Percentiles rank a stretch among this genome's conserved stretches.
phyloP scores from a whole-genome alignment of 768 basidiomycete genomes.

The Postia placenta region DNA sequence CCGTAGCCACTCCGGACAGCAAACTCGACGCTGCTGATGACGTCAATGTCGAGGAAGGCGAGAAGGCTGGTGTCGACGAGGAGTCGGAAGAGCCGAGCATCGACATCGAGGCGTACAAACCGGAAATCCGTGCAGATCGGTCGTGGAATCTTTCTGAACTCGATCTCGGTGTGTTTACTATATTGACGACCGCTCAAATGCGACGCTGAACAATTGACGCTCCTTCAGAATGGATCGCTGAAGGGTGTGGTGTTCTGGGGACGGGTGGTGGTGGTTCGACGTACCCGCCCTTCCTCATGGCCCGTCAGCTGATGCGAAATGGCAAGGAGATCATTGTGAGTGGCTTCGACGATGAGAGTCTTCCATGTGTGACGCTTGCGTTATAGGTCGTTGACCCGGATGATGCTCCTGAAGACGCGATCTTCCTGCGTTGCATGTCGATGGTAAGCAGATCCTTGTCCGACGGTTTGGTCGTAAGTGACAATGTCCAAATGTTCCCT shows the following conservation, averaged over 20 bases:
- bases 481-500: not conserved
- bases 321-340: conserved; percentile 28
- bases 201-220: too few relatives aligned
- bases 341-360: not conserved
- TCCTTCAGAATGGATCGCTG: conserved; percentile 52
- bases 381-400: conserved; percentile 24
- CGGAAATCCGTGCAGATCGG: conserved; percentile 10
- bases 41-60: conserved; percentile 4
- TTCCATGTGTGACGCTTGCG: not conserved
- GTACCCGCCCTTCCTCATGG: conserved; percentile 42
- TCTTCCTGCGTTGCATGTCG: conserved; percentile 21
- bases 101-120: conserved; percentile 20
- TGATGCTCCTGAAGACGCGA: conserved; percentile 35
- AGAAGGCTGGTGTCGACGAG: conserved; percentile 2
- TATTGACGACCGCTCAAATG: too few relatives aligned
- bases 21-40: conserved; percentile 1
- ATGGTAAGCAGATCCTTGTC: conserved; percentile 12
- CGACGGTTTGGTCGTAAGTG: not conserved
- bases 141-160: conserved; percentile 21
- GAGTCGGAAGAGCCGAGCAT: not conserved
- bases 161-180: conserved; percentile 32
- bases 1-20: not conserved
- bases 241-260: conserved; percentile 58
- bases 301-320: conserved; percentile 45
- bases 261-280: conserved; percentile 61